phyloP scores from a whole-genome alignment of 257 asterid genomes.

The Solanum medicagineum region DNA sequence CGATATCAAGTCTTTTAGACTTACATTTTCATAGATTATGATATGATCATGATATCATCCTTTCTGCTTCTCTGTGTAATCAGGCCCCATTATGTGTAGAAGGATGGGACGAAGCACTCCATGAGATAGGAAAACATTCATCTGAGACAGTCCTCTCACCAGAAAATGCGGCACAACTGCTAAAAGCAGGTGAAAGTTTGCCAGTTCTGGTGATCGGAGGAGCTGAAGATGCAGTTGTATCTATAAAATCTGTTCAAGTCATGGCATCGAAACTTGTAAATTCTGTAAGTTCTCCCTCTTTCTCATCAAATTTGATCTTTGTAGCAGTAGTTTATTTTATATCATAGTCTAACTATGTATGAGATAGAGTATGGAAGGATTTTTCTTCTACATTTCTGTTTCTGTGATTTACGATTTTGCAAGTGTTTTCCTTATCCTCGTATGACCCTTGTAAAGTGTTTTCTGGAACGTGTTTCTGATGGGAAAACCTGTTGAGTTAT shows the following conservation, averaged over 20 bases:
- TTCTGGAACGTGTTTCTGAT: not conserved
- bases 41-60: not conserved
- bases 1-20: not conserved
- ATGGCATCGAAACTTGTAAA: conserved; percentile 75
- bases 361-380: not conserved
- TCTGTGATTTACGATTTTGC: not conserved
- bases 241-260: conserved; percentile 59
- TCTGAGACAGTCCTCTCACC: conserved; percentile 61
- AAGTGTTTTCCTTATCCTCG: not conserved
- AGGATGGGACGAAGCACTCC: conserved; percentile 33
- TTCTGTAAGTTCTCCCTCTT: conserved; percentile 49
- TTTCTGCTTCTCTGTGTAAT: not conserved
- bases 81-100: conserved; percentile 86
- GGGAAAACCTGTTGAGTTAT: not conserved
- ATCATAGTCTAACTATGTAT: not conserved
- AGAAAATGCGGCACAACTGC: conserved; percentile 30
- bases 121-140: conserved; percentile 47
- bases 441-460: not conserved
- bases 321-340: not conserved
- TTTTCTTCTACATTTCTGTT: not conserved
- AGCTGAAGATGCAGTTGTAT: conserved; percentile 81
- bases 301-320: not conserved
- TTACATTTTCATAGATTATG: not conserved
- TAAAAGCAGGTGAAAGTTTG: conserved; percentile 22
- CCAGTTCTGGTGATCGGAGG: conserved; percentile 82